These are phyloP conservation scores for Exophiala phaeomuriformis DNA, from an alignment of 2,329 filamentous ascomycete genomes.

Conservation along the genomic window DNA sequence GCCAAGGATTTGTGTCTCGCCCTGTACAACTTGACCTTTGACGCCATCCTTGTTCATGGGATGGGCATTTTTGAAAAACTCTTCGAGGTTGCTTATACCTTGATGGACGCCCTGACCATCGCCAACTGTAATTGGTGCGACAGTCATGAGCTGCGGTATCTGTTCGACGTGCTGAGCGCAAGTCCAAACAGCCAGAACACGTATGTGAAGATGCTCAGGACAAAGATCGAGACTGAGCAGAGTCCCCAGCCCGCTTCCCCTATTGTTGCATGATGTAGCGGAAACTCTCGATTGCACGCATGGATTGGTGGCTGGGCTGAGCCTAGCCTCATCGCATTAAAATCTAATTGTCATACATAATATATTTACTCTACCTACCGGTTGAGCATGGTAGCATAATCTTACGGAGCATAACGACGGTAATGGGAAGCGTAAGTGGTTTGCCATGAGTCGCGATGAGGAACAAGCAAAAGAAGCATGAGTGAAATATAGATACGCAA, in stretches of 20 bases:
- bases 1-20: slow-evolving; percentile 47
- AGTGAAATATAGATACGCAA: too few species aligned
- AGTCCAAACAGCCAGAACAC: slow-evolving; percentile 26
- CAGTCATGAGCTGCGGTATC: slow-evolving; percentile 21
- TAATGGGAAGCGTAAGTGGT: too few species aligned
- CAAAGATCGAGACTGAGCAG: slow-evolving; percentile 23
- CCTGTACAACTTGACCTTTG: slow-evolving; percentile 16
- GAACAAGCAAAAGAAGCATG: too few species aligned
- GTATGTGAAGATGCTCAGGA: slow-evolving; percentile 27
- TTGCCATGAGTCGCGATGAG: too few species aligned
- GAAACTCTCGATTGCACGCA: too few species aligned
- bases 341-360: too few species aligned
- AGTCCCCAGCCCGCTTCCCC: slow-evolving; percentile 16
- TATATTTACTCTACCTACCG: too few species aligned
- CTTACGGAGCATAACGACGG: too few species aligned
- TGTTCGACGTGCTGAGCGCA: slow-evolving; percentile 24
- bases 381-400: too few species aligned
- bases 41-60: slow-evolving; percentile 25
- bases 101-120: slow-evolving; percentile 27
- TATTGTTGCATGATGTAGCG: neutral
- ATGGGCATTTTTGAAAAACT: slow-evolving; percentile 27
- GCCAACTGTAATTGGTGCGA: slow-evolving; percentile 24
- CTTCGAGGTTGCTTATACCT: slow-evolving; percentile 24
- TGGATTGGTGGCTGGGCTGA: too few species aligned
- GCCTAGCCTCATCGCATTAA: too few species aligned